Base-by-base conservation (phyloP, 2,329 filamentous ascomycete genomes). In the Colletotrichum tropicale region DNA sequence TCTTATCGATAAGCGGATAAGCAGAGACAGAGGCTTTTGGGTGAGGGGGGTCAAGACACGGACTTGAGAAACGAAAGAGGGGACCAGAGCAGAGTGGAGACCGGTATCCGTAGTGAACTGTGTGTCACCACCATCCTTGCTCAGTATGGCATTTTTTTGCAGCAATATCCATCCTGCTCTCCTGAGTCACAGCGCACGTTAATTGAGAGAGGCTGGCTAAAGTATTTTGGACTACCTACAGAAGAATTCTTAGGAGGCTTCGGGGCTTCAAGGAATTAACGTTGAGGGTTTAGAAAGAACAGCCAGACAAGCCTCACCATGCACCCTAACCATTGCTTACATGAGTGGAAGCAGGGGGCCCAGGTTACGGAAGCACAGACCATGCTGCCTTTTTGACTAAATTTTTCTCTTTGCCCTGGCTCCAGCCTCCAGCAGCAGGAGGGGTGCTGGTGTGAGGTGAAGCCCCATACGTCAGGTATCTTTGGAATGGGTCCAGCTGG, bases 1-100 rank as follows among this genome's bases (percentile, higher is more conserved):
- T 24, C 79, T 82, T 86, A 86, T 86, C 85, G 74, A 76, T 76
- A 76, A 76, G 74, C 6, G 26, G 32, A 62, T 34, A 56, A 61
- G 58, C n/a, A 21, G 58, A 62, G 28, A 34, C 30, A n/a, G 30
- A 26, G 30, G 58, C 43, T 60, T 9, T 32, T 5, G 9, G 56
- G 30, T 52, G 43, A 52, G 43, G 43, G 36, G 43, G 43, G 43
- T 21, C n/a, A 24, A 24, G 38, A 36, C 32, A 26, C 8, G 32
- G 18, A 61, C 60, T 61, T 62, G 38, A 28, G 30, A 52, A 52
- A 52, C n/a, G 43, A 52, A 52, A 52, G 43, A 52, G 43, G 43
- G 43, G 43, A 52, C 43, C 26, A 60, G 56, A 32, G 30, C 16
- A 30, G 26, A 32, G 56, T 60, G 56, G 56, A 52, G 56, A 28